These are phyloP conservation scores for Linderniella brevidens DNA, from an alignment of 257 asterid species.

Conservation along the genomic window DNA sequence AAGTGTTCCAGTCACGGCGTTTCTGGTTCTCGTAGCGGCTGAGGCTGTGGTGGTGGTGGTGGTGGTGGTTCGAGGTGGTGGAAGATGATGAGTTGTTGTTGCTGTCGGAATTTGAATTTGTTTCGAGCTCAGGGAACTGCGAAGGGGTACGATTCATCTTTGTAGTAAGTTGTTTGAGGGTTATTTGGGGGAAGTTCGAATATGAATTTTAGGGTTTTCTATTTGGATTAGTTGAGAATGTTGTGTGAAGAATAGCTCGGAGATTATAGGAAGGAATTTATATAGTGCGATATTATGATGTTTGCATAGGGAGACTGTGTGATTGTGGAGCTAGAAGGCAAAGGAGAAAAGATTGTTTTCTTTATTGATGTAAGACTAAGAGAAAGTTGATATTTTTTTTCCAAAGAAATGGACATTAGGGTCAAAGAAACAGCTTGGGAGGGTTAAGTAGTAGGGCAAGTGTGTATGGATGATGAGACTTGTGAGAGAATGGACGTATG, in stretches of 20 bases:
- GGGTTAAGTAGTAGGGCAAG: slow-evolving; percentile 17
- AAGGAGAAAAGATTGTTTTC: slow-evolving; percentile 13
- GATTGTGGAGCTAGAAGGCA: slow-evolving; percentile 12
- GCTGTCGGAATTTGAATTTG: slow-evolving; percentile 33
- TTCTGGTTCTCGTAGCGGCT: slow-evolving; percentile 90
- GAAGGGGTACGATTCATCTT: slow-evolving; percentile 17
- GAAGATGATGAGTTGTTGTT: slow-evolving; percentile 10
- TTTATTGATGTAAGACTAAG: slow-evolving; percentile 38
- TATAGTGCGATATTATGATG: slow-evolving; percentile 1
- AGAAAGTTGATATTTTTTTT: slow-evolving; percentile 31
- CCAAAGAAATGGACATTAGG: slow-evolving; percentile 9
- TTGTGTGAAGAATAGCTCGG: slow-evolving; percentile 3
- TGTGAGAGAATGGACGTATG: slow-evolving; percentile 10
- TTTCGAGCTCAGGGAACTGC: slow-evolving; percentile 22
- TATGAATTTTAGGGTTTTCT: slow-evolving; percentile 13
- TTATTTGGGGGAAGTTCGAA: not conserved
- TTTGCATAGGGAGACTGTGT: slow-evolving; percentile 3
- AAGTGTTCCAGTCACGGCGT: slow-evolving; percentile 93
- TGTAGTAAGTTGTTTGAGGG: no score
- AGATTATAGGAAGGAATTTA: no score
- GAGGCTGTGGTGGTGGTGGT: slow-evolving; percentile 11
- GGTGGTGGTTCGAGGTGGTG: slow-evolving; percentile 14
- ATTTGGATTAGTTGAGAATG: not conserved
- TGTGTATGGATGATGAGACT: slow-evolving; percentile 10
- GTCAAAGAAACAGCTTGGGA: slow-evolving; percentile 1